phyloP scores from a whole-genome alignment of 2,329 filamentous ascomycete genomes.

The Kalmusia sp. region DNA sequence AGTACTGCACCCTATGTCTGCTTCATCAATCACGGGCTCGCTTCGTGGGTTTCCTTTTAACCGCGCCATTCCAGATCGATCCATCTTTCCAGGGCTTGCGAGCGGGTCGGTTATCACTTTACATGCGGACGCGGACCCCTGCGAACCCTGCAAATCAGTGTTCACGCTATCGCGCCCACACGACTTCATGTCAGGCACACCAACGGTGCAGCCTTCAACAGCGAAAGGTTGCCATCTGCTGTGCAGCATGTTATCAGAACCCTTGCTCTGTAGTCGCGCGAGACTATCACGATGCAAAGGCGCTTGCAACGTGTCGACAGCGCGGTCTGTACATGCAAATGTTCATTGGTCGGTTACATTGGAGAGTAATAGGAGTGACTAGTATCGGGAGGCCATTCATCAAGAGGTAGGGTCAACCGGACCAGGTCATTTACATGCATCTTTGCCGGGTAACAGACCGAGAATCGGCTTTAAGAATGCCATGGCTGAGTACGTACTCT shows the following conservation, averaged over 20 bases:
- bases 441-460: conserved; percentile 15
- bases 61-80: conserved; percentile 31
- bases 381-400: conserved; percentile 5
- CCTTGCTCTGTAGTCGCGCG: conserved; percentile 14
- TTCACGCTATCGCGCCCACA: conserved; percentile 22
- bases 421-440: conserved; percentile 22
- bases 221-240: conserved; percentile 5
- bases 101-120: conserved; percentile 26
- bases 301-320: conserved; percentile 9
- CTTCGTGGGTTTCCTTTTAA: conserved; percentile 29
- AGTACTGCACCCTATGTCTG: conserved; percentile 12
- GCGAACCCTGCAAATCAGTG: conserved; percentile 19
- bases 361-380: conserved; percentile 8
- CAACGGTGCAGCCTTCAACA: conserved; percentile 9
- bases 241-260: conserved; percentile 15
- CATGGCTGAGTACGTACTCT: conserved; percentile 9
- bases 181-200: conserved; percentile 30
- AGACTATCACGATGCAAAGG: conserved; percentile 19
- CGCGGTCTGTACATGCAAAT: neutral
- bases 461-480: conserved; percentile 13
- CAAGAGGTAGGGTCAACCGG: conserved; percentile 13
- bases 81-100: conserved; percentile 7
- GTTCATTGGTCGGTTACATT: conserved; percentile 14
- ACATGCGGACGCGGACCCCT: conserved; percentile 16
- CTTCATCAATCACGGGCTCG: conserved; percentile 26